Conservation (phyloP, 371 early-diverging fungal species). For the Chytridiales sp. region DNA sequence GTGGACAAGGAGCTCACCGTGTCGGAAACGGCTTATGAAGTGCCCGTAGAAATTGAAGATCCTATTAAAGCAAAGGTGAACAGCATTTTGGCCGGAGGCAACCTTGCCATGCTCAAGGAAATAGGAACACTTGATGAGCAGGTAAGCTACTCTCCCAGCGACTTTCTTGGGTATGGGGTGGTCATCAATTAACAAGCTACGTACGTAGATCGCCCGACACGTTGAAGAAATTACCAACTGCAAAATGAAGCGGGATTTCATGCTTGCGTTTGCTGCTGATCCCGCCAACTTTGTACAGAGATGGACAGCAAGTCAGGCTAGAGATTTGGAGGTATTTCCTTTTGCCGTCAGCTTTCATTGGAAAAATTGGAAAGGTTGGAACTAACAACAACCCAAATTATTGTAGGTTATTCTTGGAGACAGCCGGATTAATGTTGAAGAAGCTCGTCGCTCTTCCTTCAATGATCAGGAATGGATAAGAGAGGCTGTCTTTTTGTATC, state of each 20-base stretch:
- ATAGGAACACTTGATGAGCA: slow-evolving; percentile 53
- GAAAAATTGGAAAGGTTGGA: too few species aligned
- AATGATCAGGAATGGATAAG: slow-evolving; percentile 83
- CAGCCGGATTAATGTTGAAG: slow-evolving; percentile 78
- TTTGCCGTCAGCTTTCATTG: not conserved
- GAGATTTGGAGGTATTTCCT: slow-evolving; percentile 75
- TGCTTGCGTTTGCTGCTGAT: slow-evolving; percentile 80
- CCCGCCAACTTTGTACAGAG: slow-evolving; percentile 89
- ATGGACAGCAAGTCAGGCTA: slow-evolving; percentile 88
- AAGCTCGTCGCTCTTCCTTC: slow-evolving; percentile 73
- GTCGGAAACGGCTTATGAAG: slow-evolving; percentile 57
- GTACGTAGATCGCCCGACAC: slow-evolving; percentile 47
- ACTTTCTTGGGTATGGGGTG: not conserved
- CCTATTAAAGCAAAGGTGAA: slow-evolving; percentile 51
- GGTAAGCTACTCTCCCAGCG: slow-evolving; percentile 16
- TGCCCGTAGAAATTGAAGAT: slow-evolving; percentile 89
- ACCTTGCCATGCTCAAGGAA: slow-evolving; percentile 31
- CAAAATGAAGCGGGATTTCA: slow-evolving; percentile 90
- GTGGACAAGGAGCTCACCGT: slow-evolving; percentile 42
- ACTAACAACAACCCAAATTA: not conserved
- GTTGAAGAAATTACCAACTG: slow-evolving; percentile 82
- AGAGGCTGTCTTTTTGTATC: slow-evolving; percentile 83
- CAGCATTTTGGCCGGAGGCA: slow-evolving; percentile 19
- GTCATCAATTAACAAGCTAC: slow-evolving; percentile 8
- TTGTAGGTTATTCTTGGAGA: slow-evolving; percentile 77